phyloP scores from a whole-genome alignment of 495 filamentous ascomycete genomes.

The Podospora appendiculata region DNA sequence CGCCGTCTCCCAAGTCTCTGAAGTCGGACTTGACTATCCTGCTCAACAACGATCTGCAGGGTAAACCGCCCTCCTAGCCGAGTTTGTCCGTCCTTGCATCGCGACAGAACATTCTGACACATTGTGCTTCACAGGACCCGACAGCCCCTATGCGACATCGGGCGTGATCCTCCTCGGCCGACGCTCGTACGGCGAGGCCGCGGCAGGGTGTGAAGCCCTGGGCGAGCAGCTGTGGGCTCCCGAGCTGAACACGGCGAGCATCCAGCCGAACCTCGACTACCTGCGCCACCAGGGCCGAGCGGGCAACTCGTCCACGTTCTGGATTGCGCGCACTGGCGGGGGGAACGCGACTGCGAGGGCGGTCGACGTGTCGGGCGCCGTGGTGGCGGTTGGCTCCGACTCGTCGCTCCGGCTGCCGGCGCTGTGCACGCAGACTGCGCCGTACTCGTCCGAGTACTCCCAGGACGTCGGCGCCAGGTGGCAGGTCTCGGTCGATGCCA shows the following conservation, averaged over 20 bases:
- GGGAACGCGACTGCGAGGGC: conserved; percentile 2
- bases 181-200: conserved; percentile 15
- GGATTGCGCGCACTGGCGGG: conserved; percentile 19
- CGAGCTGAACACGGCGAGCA: conserved; percentile 21
- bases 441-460: conserved; percentile 29
- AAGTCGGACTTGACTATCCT: conserved; percentile 30
- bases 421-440: conserved; percentile 40
- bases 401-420: conserved; percentile 14
- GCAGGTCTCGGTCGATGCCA: conserved; percentile 35
- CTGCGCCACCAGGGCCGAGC: conserved; percentile 20
- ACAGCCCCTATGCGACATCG: conserved; percentile 29
- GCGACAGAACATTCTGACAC: not conserved
- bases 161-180: conserved; percentile 31
- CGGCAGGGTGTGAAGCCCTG: conserved; percentile 22
- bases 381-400: conserved; percentile 7
- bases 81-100: too few relatives aligned
- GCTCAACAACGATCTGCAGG: conserved; percentile 35
- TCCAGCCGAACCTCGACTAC: conserved; percentile 34
- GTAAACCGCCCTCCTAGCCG: conserved; percentile 7
- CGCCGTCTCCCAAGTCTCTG: conserved; percentile 26
- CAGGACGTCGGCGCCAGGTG: conserved; percentile 34
- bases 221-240: conserved; percentile 39
- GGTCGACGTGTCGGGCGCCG: conserved; percentile 18
- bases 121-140: conserved; percentile 20
- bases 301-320: conserved; percentile 20